Percentiles rank a stretch among this genome's conserved stretches.
Evolutionary conservation across 2,329 filamentous ascomycete species (phyloP).

Genomic region (Madurella mycetomatis): DNA sequence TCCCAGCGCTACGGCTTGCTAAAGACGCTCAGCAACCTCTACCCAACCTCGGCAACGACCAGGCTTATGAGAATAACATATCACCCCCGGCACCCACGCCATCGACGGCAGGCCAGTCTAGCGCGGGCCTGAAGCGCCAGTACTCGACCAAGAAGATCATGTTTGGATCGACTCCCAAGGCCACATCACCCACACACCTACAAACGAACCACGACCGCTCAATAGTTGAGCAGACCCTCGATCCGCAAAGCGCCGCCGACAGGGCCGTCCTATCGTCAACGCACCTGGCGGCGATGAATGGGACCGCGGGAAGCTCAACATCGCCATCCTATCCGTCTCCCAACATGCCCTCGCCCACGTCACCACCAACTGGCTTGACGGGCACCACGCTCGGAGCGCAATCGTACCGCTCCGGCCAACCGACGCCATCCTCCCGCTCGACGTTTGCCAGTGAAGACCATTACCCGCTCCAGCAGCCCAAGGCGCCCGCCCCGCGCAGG

Average conservation of each 20-base stretch:
- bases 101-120: conserved; percentile 46
- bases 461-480: conserved; percentile 27
- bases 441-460: conserved; percentile 49
- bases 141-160: conserved; percentile 74
- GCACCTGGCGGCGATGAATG: conserved; percentile 67
- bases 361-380: conserved; percentile 52
- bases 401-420: conserved; percentile 53
- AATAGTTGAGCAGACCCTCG: conserved; percentile 60
- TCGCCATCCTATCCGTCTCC: conserved; percentile 58
- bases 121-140: conserved; percentile 60
- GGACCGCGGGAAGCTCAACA: conserved; percentile 48
- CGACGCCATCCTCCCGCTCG: conserved; percentile 50
- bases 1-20: conserved; percentile 82
- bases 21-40: conserved; percentile 91
- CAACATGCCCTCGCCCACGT: conserved; percentile 67
- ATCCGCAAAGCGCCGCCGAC: conserved; percentile 65
- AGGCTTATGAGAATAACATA: conserved; percentile 50
- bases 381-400: conserved; percentile 54
- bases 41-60: conserved; percentile 48
- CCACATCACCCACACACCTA: conserved; percentile 67
- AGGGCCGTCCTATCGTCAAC: conserved; percentile 63
- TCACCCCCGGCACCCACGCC: conserved; percentile 57
- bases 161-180: conserved; percentile 69
- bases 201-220: conserved; percentile 64
- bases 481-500: conserved; percentile 44